phyloP scores from a whole-genome alignment of 495 filamentous ascomycete genomes.

The Penicillium ucsense region DNA sequence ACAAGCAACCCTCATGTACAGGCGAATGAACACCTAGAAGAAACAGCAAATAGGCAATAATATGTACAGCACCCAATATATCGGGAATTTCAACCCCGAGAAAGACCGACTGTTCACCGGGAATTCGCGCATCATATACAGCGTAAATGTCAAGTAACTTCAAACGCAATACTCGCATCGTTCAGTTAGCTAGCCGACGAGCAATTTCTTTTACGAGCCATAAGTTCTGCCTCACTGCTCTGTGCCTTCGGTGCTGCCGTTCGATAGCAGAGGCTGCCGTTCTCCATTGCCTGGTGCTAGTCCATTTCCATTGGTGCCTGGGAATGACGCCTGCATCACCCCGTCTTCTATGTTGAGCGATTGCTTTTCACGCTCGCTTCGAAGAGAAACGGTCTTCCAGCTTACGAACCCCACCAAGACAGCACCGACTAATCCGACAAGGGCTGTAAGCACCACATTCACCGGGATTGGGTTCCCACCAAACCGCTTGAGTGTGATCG shows the following conservation, averaged over 20 bases:
- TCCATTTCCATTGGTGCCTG: neutral
- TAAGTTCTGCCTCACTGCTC: neutral
- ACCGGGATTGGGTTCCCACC: constrained; percentile 65
- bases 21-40: too few relatives aligned
- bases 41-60: too few relatives aligned
- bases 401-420: constrained; percentile 52
- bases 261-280: constrained; percentile 3
- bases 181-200: too few relatives aligned
- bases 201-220: neutral
- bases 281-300: constrained; percentile 5
- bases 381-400: constrained; percentile 15
- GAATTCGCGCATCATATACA: too few relatives aligned
- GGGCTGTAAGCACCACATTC: constrained; percentile 55
- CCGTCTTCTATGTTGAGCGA: neutral
- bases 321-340: too few relatives aligned
- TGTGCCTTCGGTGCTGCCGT: neutral
- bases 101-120: too few relatives aligned
- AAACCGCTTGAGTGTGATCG: constrained; percentile 65
- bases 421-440: constrained; percentile 50
- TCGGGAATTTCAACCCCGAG: too few relatives aligned
- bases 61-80: too few relatives aligned
- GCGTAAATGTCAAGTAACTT: too few relatives aligned
- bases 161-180: too few relatives aligned
- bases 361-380: neutral
- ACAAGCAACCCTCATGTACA: too few relatives aligned